Base-by-base conservation (phyloP, 768 basidiomycete genomes). In the Dioszegia aurantiaca region DNA sequence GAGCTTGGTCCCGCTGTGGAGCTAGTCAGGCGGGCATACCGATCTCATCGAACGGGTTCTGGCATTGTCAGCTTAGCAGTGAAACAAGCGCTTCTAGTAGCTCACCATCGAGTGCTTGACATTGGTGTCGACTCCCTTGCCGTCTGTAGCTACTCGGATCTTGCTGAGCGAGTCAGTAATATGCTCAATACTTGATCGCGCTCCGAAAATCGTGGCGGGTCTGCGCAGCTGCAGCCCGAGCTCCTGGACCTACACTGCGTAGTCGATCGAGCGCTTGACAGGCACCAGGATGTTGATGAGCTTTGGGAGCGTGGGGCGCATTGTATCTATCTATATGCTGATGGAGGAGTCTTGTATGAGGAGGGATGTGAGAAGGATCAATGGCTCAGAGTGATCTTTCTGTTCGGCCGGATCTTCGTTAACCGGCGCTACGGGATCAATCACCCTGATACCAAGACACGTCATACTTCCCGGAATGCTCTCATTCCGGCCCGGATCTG, bases 11-110 rank as follows among this genome's bases (percentile, higher is more conserved):
- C 5, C 24, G 24, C 11, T 16, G 16, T 28, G 11, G 26, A 24
- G 27, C 24, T n/a, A 14, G 19, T 17, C 21, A 23, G 2, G 39
- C 28, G 45, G 31, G 73, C 81, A 63, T 56, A 92, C 92, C 94
- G 72, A 98, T 98, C 79, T 99, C 95, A 75, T 98, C 94, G 70
- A 97, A 98, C 0, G 95, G 94, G 78, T 98, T 98, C 93, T 97
- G n/a, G n/a, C n/a, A n/a, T n/a, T n/a, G n/a, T n/a, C n/a, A 69
- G 5, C 53, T 16, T 17, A 26, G 44, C 28, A 55, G 30, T 28
- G 12, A 26, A 17, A 21, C 14, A 14, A 26, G 48, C 33, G 17
- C 0, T 37, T 61, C 16, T 10, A 16, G 60, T 26, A 40, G 26
- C 86, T 65, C 64, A 92, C 94, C 93, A 99, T 97, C 1, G 91